phyloP scores from a whole-genome alignment of 83 land plant genomes.

The Isoetes engelmannii region DNA sequence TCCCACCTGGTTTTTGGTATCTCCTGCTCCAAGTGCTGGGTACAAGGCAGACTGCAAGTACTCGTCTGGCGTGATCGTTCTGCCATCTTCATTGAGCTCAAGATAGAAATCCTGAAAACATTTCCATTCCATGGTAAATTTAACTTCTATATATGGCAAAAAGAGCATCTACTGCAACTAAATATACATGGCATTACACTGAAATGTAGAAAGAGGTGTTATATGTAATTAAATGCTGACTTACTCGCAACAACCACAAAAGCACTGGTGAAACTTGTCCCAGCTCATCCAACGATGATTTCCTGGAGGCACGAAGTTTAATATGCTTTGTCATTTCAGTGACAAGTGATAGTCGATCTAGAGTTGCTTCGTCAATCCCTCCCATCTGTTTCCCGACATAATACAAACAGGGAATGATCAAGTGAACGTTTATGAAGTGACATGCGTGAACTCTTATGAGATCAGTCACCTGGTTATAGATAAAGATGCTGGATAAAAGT shows the following conservation, averaged over 20 bases:
- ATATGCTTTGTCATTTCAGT: constrained; percentile 97
- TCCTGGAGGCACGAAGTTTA: constrained; percentile 80
- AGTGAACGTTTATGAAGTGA: too few relatives aligned
- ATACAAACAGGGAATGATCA: neutral
- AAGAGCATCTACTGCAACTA: neutral
- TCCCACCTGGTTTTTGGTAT: constrained; percentile 80
- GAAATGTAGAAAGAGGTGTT: neutral
- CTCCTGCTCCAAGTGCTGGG: constrained; percentile 64
- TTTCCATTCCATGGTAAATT: neutral
- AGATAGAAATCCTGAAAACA: constrained; percentile 72
- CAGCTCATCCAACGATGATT: constrained; percentile 60
- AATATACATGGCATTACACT: neutral
- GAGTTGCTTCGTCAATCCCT: constrained; percentile 94
- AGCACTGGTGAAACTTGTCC: constrained; percentile 93
- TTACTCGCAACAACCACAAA: constrained; percentile 92
- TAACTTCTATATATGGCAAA: too few relatives aligned
- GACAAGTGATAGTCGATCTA: constrained; percentile 86
- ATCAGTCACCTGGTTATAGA: neutral
- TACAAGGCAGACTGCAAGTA: constrained; percentile 79
- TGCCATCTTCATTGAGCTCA: constrained; percentile 71
- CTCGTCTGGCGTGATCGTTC: constrained; percentile 76
- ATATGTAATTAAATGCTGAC: neutral
- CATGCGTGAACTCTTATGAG: neutral
- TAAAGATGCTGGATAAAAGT: neutral
- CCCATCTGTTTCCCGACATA: constrained; percentile 55